Conservation (phyloP, 2,329 filamentous ascomycete genomes). For the Alternaria sp. region DNA sequence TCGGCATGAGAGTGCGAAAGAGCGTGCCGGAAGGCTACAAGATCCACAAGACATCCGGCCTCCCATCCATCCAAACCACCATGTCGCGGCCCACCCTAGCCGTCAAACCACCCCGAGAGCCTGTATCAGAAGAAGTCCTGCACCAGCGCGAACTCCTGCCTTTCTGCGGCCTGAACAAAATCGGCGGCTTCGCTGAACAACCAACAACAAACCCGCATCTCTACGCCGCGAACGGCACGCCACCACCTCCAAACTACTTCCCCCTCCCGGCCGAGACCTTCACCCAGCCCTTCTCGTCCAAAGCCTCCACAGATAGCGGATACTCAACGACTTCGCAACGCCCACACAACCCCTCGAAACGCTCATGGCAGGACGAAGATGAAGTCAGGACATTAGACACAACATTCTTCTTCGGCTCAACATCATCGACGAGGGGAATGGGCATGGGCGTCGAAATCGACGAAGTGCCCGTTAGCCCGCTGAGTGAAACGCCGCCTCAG, state of each 20-base stretch:
- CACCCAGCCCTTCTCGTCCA: constrained; percentile 40
- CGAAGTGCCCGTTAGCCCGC: constrained; percentile 44
- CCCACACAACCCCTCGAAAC: constrained; percentile 48
- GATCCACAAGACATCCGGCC: constrained; percentile 60
- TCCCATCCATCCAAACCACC: constrained; percentile 36
- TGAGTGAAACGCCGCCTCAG: constrained; percentile 35
- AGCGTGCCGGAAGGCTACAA: constrained; percentile 94
- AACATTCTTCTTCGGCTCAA: constrained; percentile 36
- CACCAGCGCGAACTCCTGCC: constrained; percentile 70
- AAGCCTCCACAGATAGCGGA: constrained; percentile 36
- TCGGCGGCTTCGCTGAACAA: constrained; percentile 71
- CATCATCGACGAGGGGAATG: constrained; percentile 18
- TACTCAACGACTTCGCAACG: constrained; percentile 31
- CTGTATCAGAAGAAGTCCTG: constrained; percentile 28
- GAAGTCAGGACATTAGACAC: constrained; percentile 26
- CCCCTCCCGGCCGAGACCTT: constrained; percentile 44
- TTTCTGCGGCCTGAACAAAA: constrained; percentile 80
- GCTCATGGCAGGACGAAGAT: constrained; percentile 51
- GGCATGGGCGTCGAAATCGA: constrained; percentile 29
- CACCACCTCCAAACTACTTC: constrained; percentile 32
- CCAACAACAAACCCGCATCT: constrained; percentile 49
- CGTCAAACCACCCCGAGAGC: constrained; percentile 31
- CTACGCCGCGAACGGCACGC: constrained; percentile 43
- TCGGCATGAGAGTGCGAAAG: constrained; percentile 95
- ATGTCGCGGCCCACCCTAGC: constrained; percentile 27